phyloP scores from a whole-genome alignment of 2,329 filamentous ascomycete genomes.

The Ophiostoma piceae region DNA sequence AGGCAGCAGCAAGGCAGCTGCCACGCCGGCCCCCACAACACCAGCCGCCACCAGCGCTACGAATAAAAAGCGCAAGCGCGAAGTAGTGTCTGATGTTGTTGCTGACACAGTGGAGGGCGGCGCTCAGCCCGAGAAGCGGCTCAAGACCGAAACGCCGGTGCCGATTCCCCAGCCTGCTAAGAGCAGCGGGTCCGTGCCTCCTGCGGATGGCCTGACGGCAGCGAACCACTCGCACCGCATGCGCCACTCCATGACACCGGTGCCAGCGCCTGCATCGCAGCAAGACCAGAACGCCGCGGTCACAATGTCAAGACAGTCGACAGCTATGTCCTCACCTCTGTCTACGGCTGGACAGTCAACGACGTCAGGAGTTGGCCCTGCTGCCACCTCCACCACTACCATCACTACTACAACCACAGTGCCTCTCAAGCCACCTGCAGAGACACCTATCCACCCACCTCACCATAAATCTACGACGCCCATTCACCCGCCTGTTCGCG shows the following conservation, averaged over 20 bases:
- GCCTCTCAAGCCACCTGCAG: slow-evolving; percentile 32
- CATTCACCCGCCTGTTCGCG: slow-evolving; percentile 34
- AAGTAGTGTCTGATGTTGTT: slow-evolving; percentile 29
- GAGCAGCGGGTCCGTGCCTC: slow-evolving; percentile 24
- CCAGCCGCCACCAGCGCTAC: slow-evolving; percentile 1
- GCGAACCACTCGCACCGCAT: background rate
- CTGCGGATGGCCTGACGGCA: slow-evolving; percentile 26
- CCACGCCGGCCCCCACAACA: slow-evolving; percentile 11
- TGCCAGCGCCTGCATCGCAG: slow-evolving; percentile 33
- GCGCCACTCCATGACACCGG: slow-evolving; percentile 32
- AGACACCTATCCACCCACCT: slow-evolving; percentile 33
- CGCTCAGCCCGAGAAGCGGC: slow-evolving; percentile 31
- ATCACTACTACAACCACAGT: slow-evolving; percentile 29
- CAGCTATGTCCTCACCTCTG: slow-evolving; percentile 20
- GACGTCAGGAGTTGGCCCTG: slow-evolving; percentile 10
- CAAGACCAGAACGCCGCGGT: slow-evolving; percentile 23
- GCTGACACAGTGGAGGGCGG: slow-evolving; percentile 20
- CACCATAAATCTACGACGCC: slow-evolving; percentile 35
- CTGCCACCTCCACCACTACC: slow-evolving; percentile 11
- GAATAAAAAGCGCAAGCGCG: slow-evolving; percentile 34
- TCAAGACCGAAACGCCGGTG: slow-evolving; percentile 39
- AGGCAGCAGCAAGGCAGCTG: background rate
- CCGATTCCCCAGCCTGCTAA: slow-evolving; percentile 34
- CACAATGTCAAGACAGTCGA: slow-evolving; percentile 11
- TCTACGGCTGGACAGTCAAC: slow-evolving; percentile 15